Evolutionary conservation across 441 rosid genomes (phyloP), one percentile per base, ranked within the genome.

Genomic region (Pelargonium hybrid): DNA sequence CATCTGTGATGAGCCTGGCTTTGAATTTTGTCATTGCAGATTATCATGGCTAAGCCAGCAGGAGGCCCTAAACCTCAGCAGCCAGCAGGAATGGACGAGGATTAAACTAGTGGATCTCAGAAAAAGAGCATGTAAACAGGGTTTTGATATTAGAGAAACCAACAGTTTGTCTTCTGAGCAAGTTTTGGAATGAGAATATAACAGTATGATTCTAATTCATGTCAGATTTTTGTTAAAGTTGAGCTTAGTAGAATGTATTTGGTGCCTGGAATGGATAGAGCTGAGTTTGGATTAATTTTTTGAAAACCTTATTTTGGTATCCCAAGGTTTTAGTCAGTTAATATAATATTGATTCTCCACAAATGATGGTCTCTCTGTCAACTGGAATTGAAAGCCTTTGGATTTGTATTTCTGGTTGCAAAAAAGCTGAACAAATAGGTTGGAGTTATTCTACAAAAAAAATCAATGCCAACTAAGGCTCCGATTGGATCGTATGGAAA

Each of bases 21-120:
- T 26, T 65, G n/a, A 5, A n/a, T 31, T 78, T 65, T 71, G 71
- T 2, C 20, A 37, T n/a, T 79, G 84, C 88, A 96, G 99, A 96
- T 93, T 69, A 93, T 93, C 77, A 96, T 96, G 99, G 86, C 99
- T 26, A 96, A 96, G 82, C 97, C 89, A 73, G 99, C 99, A 0
- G 98, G 98, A 77, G 99, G 99, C 39, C 99, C 98, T 18, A 89
- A 80, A 81, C 87, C 94, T 87, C 94, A 86, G 57, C 90, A 83
- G 71, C 85, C 92, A 43, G 95, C 94, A 39, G 97, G 86, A 59
- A 82, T 82, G 78, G 99, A 92, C 21, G 98, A 92, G 76, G 98
- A 96, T 77, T 93, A 89, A 80, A 73, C 70, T 43, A 9, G 31
- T 59, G 11, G 17, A 13, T 11, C 45, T 10, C 61, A 5, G 20